Conservation (phyloP, 345 rosid species). For the Lumnitzera racemosa region DNA sequence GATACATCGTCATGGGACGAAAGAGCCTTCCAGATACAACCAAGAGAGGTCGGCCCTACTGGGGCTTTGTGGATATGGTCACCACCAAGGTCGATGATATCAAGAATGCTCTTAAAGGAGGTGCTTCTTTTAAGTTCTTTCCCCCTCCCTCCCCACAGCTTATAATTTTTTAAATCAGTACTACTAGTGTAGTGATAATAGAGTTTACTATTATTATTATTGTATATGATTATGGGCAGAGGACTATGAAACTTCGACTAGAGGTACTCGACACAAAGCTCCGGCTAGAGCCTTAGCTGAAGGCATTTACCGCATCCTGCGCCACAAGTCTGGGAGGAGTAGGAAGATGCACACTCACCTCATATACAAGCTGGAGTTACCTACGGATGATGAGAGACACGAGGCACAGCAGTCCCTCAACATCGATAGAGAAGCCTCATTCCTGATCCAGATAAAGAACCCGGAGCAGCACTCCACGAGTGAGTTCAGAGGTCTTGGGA, state of each 20-base stretch:
- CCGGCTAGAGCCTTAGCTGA: slow-evolving; percentile 64
- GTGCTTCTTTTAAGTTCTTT: slow-evolving; percentile 13
- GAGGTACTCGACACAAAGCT: slow-evolving; percentile 42
- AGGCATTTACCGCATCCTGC: slow-evolving; percentile 60
- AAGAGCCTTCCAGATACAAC: slow-evolving; percentile 66
- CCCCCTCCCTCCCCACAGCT: too few relatives aligned
- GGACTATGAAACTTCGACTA: slow-evolving; percentile 58
- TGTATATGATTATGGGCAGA: slow-evolving; percentile 13
- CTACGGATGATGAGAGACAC: slow-evolving; percentile 21
- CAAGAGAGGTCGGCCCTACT: slow-evolving; percentile 45
- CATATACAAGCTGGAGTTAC: slow-evolving; percentile 66
- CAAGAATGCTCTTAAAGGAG: slow-evolving; percentile 53
- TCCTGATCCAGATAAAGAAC: slow-evolving; percentile 60
- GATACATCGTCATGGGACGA: slow-evolving; percentile 60
- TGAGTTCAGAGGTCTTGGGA: slow-evolving; percentile 42
- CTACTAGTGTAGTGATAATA: too few relatives aligned
- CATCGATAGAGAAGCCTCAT: slow-evolving; percentile 61
- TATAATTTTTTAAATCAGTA: too few relatives aligned
- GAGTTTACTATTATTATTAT: too few relatives aligned
- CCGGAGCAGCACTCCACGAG: slow-evolving; percentile 30
- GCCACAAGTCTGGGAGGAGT: slow-evolving; percentile 36
- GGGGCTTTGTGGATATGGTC: slow-evolving; percentile 79
- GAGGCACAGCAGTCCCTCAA: slow-evolving; percentile 65
- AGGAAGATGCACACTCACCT: slow-evolving; percentile 56
- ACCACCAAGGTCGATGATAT: slow-evolving; percentile 45